These are phyloP conservation scores for Melanogaster broomeanus DNA, from an alignment of 768 basidiomycete genomes.

Conservation along the genomic window DNA sequence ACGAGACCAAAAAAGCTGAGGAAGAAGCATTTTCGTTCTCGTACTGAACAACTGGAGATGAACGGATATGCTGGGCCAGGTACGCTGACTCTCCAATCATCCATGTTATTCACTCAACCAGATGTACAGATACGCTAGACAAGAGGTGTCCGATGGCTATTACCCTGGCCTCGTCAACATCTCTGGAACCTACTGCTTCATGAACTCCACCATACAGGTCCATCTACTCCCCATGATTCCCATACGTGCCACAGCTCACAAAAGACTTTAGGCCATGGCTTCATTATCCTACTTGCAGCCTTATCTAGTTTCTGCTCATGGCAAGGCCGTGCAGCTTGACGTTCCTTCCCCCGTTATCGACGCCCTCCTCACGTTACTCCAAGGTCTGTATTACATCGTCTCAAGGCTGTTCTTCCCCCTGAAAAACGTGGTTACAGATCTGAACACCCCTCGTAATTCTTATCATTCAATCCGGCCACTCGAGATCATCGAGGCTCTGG, in stretches of 20 bases:
- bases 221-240: constrained; percentile 10
- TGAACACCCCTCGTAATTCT: constrained; percentile 61
- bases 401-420: background rate
- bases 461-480: constrained; percentile 70
- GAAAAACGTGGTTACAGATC: constrained; percentile 41
- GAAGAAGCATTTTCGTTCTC: constrained; percentile 52
- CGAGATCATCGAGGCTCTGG: constrained; percentile 70
- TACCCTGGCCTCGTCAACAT: constrained; percentile 95
- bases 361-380: constrained; percentile 69
- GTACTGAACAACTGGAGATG: constrained; percentile 57
- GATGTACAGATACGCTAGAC: constrained; percentile 22
- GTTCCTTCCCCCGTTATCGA: constrained; percentile 88
- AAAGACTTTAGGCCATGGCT: constrained; percentile 71
- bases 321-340: constrained; percentile 76
- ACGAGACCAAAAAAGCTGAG: constrained; percentile 45
- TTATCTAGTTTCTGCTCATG: constrained; percentile 73
- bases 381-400: constrained; percentile 45
- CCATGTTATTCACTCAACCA: background rate
- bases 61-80: constrained; percentile 35
- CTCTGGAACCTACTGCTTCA: constrained; percentile 95
- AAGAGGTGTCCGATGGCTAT: constrained; percentile 40
- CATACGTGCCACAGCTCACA: constrained; percentile 14
- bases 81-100: constrained; percentile 13
- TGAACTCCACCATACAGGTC: constrained; percentile 95
- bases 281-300: constrained; percentile 83